These are phyloP conservation scores for Boeremia exigua DNA, from an alignment of 2,329 filamentous ascomycete species.

Conservation along the genomic window DNA sequence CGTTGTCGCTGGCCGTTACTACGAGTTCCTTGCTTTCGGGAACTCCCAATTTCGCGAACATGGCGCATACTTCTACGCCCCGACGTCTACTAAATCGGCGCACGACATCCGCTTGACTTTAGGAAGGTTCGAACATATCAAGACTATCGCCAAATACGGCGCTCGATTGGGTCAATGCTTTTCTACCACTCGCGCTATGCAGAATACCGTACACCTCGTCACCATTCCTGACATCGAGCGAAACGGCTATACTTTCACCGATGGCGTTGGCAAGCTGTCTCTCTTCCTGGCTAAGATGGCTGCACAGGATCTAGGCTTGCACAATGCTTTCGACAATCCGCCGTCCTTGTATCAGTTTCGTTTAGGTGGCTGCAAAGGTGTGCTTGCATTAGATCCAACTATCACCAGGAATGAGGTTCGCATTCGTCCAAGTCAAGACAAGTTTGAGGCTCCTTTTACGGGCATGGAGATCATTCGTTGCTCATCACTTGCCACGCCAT, in stretches of 20 bases:
- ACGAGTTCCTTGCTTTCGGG: slow-evolving; percentile 90
- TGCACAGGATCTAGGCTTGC: slow-evolving; percentile 70
- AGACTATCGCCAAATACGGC: slow-evolving; percentile 84
- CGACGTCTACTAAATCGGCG: slow-evolving; percentile 69
- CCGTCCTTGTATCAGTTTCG: slow-evolving; percentile 93
- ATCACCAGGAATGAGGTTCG: slow-evolving; percentile 72
- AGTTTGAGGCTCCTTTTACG: slow-evolving; percentile 75
- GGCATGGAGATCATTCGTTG: slow-evolving; percentile 85
- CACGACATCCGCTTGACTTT: slow-evolving; percentile 83
- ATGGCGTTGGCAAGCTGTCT: slow-evolving; percentile 95
- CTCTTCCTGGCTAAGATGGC: slow-evolving; percentile 75
- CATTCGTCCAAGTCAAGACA: slow-evolving; percentile 83
- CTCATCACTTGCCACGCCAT: slow-evolving; percentile 77
- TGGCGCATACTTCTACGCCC: slow-evolving; percentile 90
- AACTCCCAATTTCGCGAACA: slow-evolving; percentile 95
- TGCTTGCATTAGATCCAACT: slow-evolving; percentile 77
- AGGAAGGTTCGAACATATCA: slow-evolving; percentile 83
- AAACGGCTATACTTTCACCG: slow-evolving; percentile 78
- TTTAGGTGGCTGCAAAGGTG: slow-evolving; percentile 89
- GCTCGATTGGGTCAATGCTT: slow-evolving; percentile 94
- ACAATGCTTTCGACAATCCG: slow-evolving; percentile 58
- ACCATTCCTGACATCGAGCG: slow-evolving; percentile 73
- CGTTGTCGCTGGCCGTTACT: slow-evolving; percentile 78
- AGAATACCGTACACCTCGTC: slow-evolving; percentile 64
- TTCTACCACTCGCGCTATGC: slow-evolving; percentile 83